These are phyloP conservation scores for Talaromyces funiculosus DNA, from an alignment of 2,329 filamentous ascomycete genomes.

Conservation along the genomic window DNA sequence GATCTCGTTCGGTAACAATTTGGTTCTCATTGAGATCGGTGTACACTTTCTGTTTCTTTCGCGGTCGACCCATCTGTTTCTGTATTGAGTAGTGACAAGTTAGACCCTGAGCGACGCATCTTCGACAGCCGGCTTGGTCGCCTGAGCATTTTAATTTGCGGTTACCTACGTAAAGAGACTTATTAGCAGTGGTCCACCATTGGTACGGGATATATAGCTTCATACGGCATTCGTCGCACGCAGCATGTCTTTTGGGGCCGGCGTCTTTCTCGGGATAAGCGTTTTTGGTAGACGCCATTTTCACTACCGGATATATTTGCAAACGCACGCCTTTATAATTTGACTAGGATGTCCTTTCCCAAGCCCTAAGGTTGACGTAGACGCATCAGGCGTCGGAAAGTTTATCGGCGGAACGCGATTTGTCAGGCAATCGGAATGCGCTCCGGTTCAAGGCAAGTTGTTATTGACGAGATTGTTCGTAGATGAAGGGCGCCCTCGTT, in stretches of 20 bases:
- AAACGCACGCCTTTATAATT: not conserved
- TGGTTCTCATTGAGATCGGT: slow-evolving; percentile 18
- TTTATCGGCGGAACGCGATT: not conserved
- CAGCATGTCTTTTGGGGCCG: slow-evolving; percentile 39
- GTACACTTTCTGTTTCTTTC: slow-evolving; percentile 35
- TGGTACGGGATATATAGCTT: slow-evolving; percentile 12
- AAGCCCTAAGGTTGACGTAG: not conserved
- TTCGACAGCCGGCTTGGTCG: slow-evolving; percentile 37
- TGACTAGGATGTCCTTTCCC: not conserved
- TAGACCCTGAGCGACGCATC: slow-evolving; percentile 39
- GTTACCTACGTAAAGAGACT: slow-evolving; percentile 30
- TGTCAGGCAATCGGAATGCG: not conserved
- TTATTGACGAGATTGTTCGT: not conserved
- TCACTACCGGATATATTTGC: not conserved
- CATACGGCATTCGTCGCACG: slow-evolving; percentile 47
- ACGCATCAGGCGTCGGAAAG: not conserved
- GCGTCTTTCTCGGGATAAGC: slow-evolving; percentile 16
- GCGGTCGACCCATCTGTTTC: slow-evolving; percentile 45
- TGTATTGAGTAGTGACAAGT: slow-evolving; percentile 43
- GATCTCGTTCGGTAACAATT: not conserved
- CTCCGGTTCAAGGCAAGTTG: not conserved
- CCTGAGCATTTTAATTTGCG: slow-evolving; percentile 47
- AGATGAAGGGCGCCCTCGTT: not conserved
- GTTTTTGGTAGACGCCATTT: not conserved
- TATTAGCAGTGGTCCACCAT: slow-evolving; percentile 14